A percentile compares a stretch with the other conserved stretches of the same genome.
These are phyloP conservation scores for Nothopassalora personata DNA, from an alignment of 2,329 filamentous ascomycete genomes.

Conservation along the genomic window DNA sequence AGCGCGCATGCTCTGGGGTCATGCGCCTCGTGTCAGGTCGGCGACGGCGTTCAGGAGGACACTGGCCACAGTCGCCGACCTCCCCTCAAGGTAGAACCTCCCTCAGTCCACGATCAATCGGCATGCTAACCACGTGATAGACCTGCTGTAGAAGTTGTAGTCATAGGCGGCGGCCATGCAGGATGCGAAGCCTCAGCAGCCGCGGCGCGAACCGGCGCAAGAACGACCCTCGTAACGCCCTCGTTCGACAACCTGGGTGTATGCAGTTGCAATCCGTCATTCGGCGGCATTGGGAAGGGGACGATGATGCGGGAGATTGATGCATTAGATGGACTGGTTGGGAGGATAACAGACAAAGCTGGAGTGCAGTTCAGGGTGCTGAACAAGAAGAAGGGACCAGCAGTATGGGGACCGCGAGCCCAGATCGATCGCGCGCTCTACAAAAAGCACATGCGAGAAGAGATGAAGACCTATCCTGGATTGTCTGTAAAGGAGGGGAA, in stretches of 20 bases:
- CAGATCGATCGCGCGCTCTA: conserved; percentile 93
- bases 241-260: conserved; percentile 83
- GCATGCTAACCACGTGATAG: conserved; percentile 32
- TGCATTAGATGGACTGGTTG: conserved; percentile 84
- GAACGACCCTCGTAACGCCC: conserved; percentile 84
- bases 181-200: conserved; percentile 91
- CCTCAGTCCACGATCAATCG: not conserved
- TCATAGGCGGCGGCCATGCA: conserved; percentile 93
- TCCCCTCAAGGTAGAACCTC: conserved; percentile 22
- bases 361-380: conserved; percentile 90
- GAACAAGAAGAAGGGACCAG: conserved; percentile 84
- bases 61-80: conserved; percentile 43
- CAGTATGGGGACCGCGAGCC: conserved; percentile 93
- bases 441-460: conserved; percentile 82
- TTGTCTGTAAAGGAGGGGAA: conserved; percentile 77
- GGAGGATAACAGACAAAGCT: conserved; percentile 84
- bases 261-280: conserved; percentile 94
- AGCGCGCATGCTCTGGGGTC: conserved; percentile 42
- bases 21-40: conserved; percentile 44
- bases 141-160: conserved; percentile 67
- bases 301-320: conserved; percentile 95
- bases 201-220: conserved; percentile 79
- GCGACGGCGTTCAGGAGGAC: conserved; percentile 33
- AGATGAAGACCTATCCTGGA: conserved; percentile 71
- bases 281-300: conserved; percentile 97